These are phyloP conservation scores for Aureobasidium sp. DNA, from an alignment of 2,329 filamentous ascomycete genomes.

Conservation along the genomic window DNA sequence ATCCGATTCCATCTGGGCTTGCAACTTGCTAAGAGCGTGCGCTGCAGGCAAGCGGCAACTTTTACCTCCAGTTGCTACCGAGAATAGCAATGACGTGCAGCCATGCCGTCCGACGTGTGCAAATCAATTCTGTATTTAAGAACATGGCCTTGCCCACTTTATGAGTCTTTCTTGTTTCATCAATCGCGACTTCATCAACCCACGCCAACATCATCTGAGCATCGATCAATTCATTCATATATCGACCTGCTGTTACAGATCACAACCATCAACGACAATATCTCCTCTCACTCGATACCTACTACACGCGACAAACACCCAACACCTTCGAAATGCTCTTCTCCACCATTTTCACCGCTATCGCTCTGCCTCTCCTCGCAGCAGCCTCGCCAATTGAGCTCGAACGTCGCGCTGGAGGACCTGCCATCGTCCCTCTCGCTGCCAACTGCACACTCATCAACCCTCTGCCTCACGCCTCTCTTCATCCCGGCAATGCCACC, in stretches of 20 bases:
- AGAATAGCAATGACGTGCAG: slow-evolving; percentile 12
- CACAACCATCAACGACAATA: background rate
- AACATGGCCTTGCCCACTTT: background rate
- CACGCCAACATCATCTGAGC: background rate
- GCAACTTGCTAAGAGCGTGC: background rate
- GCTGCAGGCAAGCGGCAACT: background rate
- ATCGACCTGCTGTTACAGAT: background rate
- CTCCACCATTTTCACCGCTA: slow-evolving; percentile 1
- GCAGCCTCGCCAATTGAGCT: slow-evolving; percentile 8
- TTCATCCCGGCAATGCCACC: slow-evolving; percentile 11
- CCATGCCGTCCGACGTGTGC: background rate
- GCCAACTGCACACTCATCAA: slow-evolving; percentile 27
- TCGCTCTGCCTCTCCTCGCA: slow-evolving; percentile 5
- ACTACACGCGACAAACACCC: background rate
- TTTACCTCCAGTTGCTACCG: slow-evolving; percentile 3
- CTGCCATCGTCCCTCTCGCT: slow-evolving; percentile 26
- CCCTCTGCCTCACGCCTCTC: slow-evolving; percentile 19
- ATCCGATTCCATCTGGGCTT: background rate
- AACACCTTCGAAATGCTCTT: slow-evolving; percentile 6
- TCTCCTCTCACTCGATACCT: background rate
- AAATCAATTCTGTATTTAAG: background rate
- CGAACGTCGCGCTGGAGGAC: slow-evolving; percentile 27
- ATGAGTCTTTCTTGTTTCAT: background rate
- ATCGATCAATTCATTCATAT: background rate
- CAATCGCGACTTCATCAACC: background rate